Conservation (phyloP, 139 green algal genomes). For the Astrephomene gubernaculifera region DNA sequence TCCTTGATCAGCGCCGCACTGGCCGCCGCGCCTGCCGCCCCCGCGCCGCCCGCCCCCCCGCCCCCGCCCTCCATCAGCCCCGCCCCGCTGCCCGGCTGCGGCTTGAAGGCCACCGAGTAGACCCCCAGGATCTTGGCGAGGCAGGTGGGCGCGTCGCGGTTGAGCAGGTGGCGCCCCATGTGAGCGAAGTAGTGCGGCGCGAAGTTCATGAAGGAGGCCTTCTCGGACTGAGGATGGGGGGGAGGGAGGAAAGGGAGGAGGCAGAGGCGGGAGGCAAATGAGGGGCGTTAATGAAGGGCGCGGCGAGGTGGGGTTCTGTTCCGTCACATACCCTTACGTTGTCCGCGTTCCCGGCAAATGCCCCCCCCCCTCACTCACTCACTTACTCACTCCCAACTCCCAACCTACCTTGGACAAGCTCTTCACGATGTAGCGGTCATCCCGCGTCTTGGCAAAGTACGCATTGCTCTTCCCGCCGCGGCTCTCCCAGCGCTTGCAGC, state of each 20-base stretch:
- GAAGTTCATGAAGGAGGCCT: constrained; percentile 86
- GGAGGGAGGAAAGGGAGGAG: not conserved
- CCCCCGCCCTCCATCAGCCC: constrained; percentile 15
- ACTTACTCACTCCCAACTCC: not conserved
- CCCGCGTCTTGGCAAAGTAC: constrained; percentile 92
- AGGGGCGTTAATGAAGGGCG: too few species aligned
- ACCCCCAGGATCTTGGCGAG: constrained; percentile 96
- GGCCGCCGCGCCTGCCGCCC: constrained; percentile 6
- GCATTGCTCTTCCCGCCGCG: constrained; percentile 90
- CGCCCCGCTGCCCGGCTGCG: constrained; percentile 1
- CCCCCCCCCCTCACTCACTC: too few species aligned
- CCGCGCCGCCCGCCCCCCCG: constrained; percentile 25
- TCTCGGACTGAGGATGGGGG: constrained; percentile 48
- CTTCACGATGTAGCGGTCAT: constrained; percentile 85
- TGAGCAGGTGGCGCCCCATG: constrained; percentile 58
- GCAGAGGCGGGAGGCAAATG: too few species aligned
- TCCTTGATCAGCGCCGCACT: constrained; percentile 44
- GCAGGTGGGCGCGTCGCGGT: constrained; percentile 69
- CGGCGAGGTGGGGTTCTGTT: too few species aligned
- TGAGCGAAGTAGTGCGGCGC: constrained; percentile 92
- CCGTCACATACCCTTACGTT: too few species aligned
- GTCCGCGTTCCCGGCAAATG: too few species aligned
- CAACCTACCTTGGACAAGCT: constrained; percentile 65
- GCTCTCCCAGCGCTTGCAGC: constrained; percentile 70
- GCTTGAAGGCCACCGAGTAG: constrained; percentile 68